Conservation (phyloP, 1,284 basidiomycete species). For the Fomitopsis schrenkii region DNA sequence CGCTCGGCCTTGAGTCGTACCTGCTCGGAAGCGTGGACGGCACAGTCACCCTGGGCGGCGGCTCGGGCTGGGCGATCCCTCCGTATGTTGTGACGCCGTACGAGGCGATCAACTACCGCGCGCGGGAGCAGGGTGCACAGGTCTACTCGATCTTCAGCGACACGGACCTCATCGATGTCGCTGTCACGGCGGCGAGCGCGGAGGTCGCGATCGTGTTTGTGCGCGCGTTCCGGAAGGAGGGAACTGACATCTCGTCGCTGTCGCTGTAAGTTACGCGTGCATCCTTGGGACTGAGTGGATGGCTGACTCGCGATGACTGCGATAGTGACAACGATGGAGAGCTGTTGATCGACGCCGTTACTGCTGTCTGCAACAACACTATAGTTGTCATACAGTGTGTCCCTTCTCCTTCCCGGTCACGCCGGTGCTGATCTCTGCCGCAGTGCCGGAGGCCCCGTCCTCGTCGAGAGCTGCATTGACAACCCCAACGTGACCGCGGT, state of each 20-base stretch:
- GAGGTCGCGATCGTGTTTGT: constrained; percentile 57
- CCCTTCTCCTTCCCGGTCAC: no score
- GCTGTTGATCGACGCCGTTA: constrained; percentile 27
- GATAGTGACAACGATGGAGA: constrained; percentile 59
- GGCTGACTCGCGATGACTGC: not conserved
- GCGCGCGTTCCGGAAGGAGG: constrained; percentile 47
- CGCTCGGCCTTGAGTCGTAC: constrained; percentile 28
- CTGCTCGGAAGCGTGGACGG: constrained; percentile 42
- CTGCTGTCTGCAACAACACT: constrained; percentile 40
- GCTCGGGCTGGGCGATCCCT: constrained; percentile 39
- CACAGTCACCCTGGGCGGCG: constrained; percentile 65
- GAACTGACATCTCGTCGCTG: constrained; percentile 40
- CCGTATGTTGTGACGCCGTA: constrained; percentile 43
- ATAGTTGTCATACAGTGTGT: constrained; percentile 47
- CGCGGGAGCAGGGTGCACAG: constrained; percentile 31
- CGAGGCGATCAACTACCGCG: constrained; percentile 40
- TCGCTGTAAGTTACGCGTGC: not conserved
- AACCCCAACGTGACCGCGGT: constrained; percentile 28
- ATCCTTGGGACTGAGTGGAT: not conserved
- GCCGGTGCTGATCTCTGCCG: no score
- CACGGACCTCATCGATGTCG: not conserved
- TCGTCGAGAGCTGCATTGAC: constrained; percentile 46
- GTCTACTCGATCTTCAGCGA: constrained; percentile 5
- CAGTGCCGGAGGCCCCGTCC: constrained; percentile 40
- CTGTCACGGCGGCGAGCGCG: not conserved